A percentile compares a stretch with the other conserved stretches of the same genome.
These are phyloP conservation scores for Calonectria honghensis DNA, from an alignment of 2,329 filamentous ascomycete genomes.

Conservation along the genomic window DNA sequence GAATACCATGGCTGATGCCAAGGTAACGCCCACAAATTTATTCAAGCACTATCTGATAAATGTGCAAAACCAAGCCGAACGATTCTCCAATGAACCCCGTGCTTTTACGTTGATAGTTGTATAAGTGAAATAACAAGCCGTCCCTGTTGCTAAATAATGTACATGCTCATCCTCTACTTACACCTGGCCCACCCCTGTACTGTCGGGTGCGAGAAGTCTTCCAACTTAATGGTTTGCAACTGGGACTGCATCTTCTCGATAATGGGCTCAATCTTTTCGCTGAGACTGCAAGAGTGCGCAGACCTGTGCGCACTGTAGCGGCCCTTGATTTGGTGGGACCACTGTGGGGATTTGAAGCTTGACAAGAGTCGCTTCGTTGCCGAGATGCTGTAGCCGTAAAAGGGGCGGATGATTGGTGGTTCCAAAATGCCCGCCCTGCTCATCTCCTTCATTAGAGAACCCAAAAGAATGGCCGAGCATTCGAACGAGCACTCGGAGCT, in stretches of 20 bases:
- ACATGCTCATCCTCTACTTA: neutral
- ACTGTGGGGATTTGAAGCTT: constrained; percentile 12
- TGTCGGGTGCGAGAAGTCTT: constrained; percentile 20
- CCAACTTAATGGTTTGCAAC: neutral
- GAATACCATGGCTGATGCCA: neutral
- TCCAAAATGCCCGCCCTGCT: constrained; percentile 10
- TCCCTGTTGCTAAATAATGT: neutral
- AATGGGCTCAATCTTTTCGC: constrained; percentile 2
- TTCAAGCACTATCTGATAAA: too few relatives aligned
- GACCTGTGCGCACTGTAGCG: neutral
- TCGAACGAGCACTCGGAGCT: constrained; percentile 36
- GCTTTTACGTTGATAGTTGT: neutral
- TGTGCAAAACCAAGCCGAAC: neutral
- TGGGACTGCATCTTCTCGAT: constrained; percentile 17
- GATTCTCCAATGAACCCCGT: neutral
- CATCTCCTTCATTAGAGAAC: constrained; percentile 43
- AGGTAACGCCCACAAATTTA: neutral
- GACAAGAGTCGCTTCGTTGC: neutral
- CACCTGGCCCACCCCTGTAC: constrained; percentile 10
- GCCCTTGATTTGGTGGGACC: constrained; percentile 6
- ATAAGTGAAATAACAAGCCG: neutral
- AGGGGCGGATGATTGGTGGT: constrained; percentile 16
- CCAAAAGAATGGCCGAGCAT: constrained; percentile 46
- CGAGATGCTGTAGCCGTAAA: constrained; percentile 19
- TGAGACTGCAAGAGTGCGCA: neutral